Evolutionary conservation across 371 early-diverging fungal species (phyloP).

Genomic region (Lichtheimia hyalospora): DNA sequence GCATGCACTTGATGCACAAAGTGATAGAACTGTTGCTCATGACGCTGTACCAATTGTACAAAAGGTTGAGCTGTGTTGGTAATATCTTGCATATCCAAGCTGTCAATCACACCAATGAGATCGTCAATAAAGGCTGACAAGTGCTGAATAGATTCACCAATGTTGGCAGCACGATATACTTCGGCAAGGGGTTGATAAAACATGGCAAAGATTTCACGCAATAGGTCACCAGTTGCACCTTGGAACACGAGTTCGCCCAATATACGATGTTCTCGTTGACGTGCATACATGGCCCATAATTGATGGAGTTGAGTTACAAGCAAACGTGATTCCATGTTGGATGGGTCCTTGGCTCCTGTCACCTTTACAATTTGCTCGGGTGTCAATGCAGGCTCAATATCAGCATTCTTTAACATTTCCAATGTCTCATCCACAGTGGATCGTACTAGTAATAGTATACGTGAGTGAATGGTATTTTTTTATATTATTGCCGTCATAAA

Average conservation of each 20-base stretch:
- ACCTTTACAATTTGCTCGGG: constrained; percentile 34
- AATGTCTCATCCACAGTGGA: constrained; percentile 22
- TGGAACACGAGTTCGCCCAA: constrained; percentile 53
- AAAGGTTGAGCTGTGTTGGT: constrained; percentile 27
- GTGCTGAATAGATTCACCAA: constrained; percentile 54
- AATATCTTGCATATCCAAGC: constrained; percentile 29
- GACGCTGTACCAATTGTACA: constrained; percentile 47
- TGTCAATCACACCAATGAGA: constrained; percentile 49
- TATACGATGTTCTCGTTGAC: constrained; percentile 52
- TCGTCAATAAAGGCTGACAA: constrained; percentile 56
- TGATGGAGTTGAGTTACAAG: constrained; percentile 38
- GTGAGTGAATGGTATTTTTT: constrained; percentile 8
- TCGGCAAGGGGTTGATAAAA: constrained; percentile 61
- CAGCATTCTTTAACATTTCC: constrained; percentile 35
- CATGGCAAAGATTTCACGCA: constrained; percentile 58
- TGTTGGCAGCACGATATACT: constrained; percentile 62
- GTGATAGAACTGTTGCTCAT: constrained; percentile 53
- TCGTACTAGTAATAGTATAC: not conserved
- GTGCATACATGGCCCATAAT: constrained; percentile 45
- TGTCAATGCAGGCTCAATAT: constrained; percentile 39
- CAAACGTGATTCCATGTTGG: constrained; percentile 13
- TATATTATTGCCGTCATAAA: too few relatives aligned
- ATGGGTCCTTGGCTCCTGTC: constrained; percentile 10
- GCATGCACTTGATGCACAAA: constrained; percentile 59
- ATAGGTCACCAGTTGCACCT: constrained; percentile 56